Conservation (phyloP, 2,329 filamentous ascomycete genomes). For the Exophiala alcalophila region DNA sequence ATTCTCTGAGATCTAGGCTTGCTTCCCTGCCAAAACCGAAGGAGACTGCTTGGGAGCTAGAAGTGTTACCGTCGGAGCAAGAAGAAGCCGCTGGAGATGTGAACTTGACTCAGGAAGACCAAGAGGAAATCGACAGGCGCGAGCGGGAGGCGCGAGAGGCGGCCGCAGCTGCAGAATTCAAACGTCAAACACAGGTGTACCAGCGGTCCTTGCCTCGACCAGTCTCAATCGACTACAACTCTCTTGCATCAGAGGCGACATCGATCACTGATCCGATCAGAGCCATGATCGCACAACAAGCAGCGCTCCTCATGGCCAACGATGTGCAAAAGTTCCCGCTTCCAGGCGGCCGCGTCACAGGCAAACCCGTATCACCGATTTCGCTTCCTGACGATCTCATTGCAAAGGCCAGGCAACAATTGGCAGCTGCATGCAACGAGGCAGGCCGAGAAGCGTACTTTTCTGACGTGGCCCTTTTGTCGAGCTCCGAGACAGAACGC, state of each 20-base stretch:
- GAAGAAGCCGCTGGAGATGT: constrained; percentile 57
- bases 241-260: constrained; percentile 63
- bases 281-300: constrained; percentile 70
- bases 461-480: constrained; percentile 41
- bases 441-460: constrained; percentile 51
- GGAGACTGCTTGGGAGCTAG: constrained; percentile 89
- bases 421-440: constrained; percentile 65
- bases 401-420: constrained; percentile 70
- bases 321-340: constrained; percentile 74
- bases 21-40: constrained; percentile 86
- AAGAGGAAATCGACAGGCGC: constrained; percentile 72
- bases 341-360: constrained; percentile 63
- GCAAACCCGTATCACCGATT: constrained; percentile 58
- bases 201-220: constrained; percentile 80
- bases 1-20: constrained; percentile 62
- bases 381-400: constrained; percentile 68
- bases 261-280: constrained; percentile 62
- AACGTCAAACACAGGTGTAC: constrained; percentile 84
- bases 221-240: constrained; percentile 65
- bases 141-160: constrained; percentile 62
- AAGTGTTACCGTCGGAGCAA: constrained; percentile 74
- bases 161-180: constrained; percentile 66
- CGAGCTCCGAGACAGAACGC: constrained; percentile 52
- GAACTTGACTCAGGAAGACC: constrained; percentile 50
- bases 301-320: constrained; percentile 73